A percentile compares a stretch with the other conserved stretches of the same genome.
These are phyloP conservation scores for Colletotrichum liriopes DNA, from an alignment of 2,329 filamentous ascomycete genomes.

Conservation along the genomic window DNA sequence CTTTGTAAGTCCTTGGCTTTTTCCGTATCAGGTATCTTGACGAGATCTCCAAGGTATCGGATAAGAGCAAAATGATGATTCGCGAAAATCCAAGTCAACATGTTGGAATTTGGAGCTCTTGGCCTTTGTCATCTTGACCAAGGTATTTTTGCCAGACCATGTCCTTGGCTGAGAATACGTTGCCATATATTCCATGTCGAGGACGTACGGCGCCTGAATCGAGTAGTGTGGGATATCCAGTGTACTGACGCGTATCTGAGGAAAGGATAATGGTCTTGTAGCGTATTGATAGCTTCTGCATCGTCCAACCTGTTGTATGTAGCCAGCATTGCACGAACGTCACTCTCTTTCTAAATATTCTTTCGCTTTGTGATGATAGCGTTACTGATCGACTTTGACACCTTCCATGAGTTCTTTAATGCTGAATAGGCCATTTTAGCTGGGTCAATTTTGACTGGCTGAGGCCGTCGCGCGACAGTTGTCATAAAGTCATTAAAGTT, in stretches of 20 bases:
- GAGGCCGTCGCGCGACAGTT: not conserved
- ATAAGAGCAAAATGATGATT: not conserved
- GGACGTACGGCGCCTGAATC: not conserved
- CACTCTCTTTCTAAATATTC: not conserved
- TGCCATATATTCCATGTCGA: not conserved
- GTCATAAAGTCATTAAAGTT: not conserved
- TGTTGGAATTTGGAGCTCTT: not conserved
- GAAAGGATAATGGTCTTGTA: not conserved
- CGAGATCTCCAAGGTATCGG: too few relatives aligned
- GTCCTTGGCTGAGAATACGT: not conserved
- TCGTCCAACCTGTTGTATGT: not conserved
- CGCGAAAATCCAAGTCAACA: not conserved
- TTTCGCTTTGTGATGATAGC: not conserved
- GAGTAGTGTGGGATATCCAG: not conserved
- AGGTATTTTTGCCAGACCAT: not conserved
- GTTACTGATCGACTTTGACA: not conserved
- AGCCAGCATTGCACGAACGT: not conserved
- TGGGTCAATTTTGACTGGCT: not conserved
- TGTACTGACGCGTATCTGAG: not conserved
- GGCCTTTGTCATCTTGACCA: not conserved
- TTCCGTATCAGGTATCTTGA: too few relatives aligned
- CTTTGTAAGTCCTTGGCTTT: too few relatives aligned
- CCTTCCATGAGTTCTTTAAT: not conserved
- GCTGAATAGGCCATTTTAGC: not conserved
- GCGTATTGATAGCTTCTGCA: not conserved